Base-by-base conservation (phyloP, 106 monocot species). In the Platanthera guangdongensis region DNA sequence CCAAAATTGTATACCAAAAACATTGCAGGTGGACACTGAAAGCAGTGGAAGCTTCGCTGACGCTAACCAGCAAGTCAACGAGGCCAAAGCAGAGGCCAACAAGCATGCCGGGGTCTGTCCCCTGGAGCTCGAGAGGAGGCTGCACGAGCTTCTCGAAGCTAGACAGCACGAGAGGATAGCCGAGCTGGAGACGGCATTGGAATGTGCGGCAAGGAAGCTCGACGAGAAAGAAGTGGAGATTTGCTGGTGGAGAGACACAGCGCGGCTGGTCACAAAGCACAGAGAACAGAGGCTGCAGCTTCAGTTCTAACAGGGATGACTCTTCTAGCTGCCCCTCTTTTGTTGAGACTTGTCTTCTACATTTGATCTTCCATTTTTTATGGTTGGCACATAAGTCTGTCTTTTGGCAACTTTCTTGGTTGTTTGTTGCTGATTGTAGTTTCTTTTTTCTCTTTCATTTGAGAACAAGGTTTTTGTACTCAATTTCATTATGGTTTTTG, bases 191-290 rank as follows among this genome's bases (percentile, higher is more conserved):
- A 78, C 65, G 32, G 83, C 82, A 54, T 77, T 94, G 68, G 83
- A 79, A 22, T 54, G 39, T 57, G 78, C 87, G 1, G 76, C 87
- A 72, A 78, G 60, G 50, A 81, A 73, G 71, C 76, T 94, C 57
- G 72, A 73, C 1, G 88, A 94, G 68, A 91, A 82, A 73, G 94
- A 94, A 46, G 81, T 39, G 0, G 94, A 90, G 79, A 75, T 85
- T 11, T 72, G 75, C 59, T 85, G 86, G 94, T 88, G 90, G 94
- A 86, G 81, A 71, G 83, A 90, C 83, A 80, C 88, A 3, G 82
- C 90, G 72, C 81, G 54, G 64, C 80, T 90, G 6, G 84, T 84
- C 52, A 80, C 86, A 2, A 78, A 82, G 45, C 84, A 78, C 49
- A 80, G 78, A 49, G 83, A 88, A 39, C 84, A 60, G 7, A 60